These are phyloP conservation scores for Talinum fruticosum DNA, from an alignment of 148 eudicot species.

Conservation along the genomic window DNA sequence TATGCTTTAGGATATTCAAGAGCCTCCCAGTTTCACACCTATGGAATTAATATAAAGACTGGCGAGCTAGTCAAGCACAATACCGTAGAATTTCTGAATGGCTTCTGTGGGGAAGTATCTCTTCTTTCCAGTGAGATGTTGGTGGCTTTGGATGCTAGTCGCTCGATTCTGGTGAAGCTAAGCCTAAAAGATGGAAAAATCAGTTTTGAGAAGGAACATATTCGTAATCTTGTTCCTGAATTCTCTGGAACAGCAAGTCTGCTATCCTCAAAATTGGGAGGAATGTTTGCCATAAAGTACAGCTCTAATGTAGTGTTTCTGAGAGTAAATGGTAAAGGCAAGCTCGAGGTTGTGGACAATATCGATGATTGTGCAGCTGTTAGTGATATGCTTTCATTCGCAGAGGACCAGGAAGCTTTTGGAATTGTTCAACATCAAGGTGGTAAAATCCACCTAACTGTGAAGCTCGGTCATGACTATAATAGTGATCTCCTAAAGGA, in stretches of 20 bases:
- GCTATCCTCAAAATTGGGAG: conserved; percentile 55
- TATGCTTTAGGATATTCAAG: conserved; percentile 65
- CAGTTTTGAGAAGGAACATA: conserved; percentile 40
- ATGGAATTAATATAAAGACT: conserved; percentile 55
- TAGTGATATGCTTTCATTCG: conserved; percentile 65
- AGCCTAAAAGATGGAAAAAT: conserved; percentile 57
- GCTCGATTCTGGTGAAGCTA: conserved; percentile 48
- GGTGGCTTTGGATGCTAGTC: conserved; percentile 67
- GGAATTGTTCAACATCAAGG: conserved; percentile 60
- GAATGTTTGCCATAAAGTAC: conserved; percentile 52
- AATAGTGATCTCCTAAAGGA: conserved; percentile 60
- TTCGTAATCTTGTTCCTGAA: conserved; percentile 59
- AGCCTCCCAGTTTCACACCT: conserved; percentile 47
- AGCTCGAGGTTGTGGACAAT: conserved; percentile 55
- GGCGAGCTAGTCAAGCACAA: conserved; percentile 70
- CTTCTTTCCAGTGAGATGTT: conserved; percentile 52
- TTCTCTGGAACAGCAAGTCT: conserved; percentile 54
- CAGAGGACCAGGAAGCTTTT: conserved; percentile 74
- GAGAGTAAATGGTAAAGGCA: conserved; percentile 47
- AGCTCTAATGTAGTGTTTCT: conserved; percentile 43
- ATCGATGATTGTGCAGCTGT: conserved; percentile 50
- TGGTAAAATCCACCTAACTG: conserved; percentile 60
- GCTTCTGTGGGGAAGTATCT: conserved; percentile 69
- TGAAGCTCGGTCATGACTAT: conserved; percentile 64
- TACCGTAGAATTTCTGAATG: conserved; percentile 42